Percentiles rank a stretch among this genome's conserved stretches.
Conservation (phyloP, 306 rosid species). For the Castanopsis chinensis region DNA sequence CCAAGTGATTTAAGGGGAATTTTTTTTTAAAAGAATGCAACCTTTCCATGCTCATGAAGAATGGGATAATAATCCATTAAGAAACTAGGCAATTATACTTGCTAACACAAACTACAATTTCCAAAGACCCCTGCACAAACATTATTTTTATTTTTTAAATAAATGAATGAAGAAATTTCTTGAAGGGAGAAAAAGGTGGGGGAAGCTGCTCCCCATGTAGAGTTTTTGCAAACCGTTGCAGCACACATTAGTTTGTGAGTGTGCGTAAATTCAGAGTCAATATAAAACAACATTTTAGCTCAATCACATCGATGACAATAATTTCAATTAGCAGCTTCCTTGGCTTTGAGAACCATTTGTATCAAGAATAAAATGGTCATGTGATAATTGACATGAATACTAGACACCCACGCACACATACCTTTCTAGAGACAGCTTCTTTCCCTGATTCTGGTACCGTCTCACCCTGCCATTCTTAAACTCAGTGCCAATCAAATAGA, state of each 20-base stretch:
- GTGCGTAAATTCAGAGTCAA: not conserved
- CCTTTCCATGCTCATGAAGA: not conserved
- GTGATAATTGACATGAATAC: constrained; percentile 8
- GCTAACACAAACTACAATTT: not conserved
- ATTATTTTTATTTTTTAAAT: too few species aligned
- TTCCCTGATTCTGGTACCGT: constrained; percentile 70
- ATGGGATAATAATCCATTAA: not conserved
- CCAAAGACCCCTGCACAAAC: not conserved
- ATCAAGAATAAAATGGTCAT: not conserved
- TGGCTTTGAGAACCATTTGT: not conserved
- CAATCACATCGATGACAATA: not conserved
- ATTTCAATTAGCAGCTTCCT: not conserved
- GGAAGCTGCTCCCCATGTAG: too few species aligned
- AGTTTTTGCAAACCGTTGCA: too few species aligned
- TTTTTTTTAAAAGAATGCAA: not conserved
- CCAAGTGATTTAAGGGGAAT: too few species aligned
- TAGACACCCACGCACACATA: constrained; percentile 21
- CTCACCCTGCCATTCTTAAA: constrained; percentile 81
- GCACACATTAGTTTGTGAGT: too few species aligned
- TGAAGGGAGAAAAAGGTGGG: too few species aligned
- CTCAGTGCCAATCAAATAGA: constrained; percentile 12
- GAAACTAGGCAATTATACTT: not conserved
- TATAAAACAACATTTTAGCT: not conserved
- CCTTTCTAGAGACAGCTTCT: constrained; percentile 64
- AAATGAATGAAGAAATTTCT: too few species aligned